phyloP scores from a whole-genome alignment of 2,329 filamentous ascomycete genomes.

The Diaporthe destruens region DNA sequence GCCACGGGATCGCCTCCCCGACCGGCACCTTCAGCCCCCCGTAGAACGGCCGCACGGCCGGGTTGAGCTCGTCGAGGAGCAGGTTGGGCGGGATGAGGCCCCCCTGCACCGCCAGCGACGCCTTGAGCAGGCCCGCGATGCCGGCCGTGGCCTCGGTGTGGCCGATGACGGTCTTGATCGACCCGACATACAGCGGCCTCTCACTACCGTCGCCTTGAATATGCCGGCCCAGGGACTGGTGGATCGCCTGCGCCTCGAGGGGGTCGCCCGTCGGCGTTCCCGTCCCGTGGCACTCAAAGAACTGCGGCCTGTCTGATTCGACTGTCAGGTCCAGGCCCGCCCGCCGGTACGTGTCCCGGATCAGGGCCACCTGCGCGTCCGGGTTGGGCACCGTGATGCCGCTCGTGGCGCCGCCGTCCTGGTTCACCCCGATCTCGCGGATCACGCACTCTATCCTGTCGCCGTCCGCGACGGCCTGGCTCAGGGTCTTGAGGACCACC shows the following conservation, averaged over 20 bases:
- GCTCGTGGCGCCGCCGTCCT: conserved; percentile 56
- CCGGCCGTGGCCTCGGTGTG: conserved; percentile 64
- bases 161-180: conserved; percentile 53
- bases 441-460: conserved; percentile 56
- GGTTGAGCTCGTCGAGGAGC: conserved; percentile 51
- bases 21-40: too few relatives aligned
- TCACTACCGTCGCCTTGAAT: too few relatives aligned
- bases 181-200: conserved; percentile 46
- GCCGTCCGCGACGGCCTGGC: conserved; percentile 60
- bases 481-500: conserved; percentile 60
- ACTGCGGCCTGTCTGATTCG: conserved; percentile 43
- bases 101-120: conserved; percentile 52
- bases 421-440: conserved; percentile 56
- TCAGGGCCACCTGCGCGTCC: conserved; percentile 54
- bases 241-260: too few relatives aligned
- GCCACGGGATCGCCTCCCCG: too few relatives aligned
- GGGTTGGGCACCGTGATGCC: conserved; percentile 64
- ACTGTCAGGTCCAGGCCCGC: conserved; percentile 52
- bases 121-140: conserved; percentile 59
- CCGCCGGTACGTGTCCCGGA: conserved; percentile 53
- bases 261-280: too few relatives aligned
- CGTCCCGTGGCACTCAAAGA: too few relatives aligned
- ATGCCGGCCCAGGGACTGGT: too few relatives aligned
- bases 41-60: conserved; percentile 49
- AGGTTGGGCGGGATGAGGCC: conserved; percentile 52